phyloP scores from a whole-genome alignment of 2,329 filamentous ascomycete genomes.

The Verticillium alfalfae region DNA sequence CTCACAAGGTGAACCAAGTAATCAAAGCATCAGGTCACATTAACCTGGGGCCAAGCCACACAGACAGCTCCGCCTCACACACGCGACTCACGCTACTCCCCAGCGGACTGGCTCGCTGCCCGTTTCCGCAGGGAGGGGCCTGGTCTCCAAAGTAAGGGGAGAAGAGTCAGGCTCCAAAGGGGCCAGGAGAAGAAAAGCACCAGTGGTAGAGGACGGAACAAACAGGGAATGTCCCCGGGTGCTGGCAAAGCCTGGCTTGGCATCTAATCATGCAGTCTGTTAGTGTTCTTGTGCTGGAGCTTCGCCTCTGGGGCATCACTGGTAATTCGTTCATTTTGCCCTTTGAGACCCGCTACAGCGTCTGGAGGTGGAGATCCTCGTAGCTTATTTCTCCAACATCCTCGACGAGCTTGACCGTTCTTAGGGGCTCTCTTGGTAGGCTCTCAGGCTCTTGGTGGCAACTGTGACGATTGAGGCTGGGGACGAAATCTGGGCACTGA shows the following conservation, averaged over 20 bases:
- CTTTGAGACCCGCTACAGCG: neutral
- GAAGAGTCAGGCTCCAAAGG: neutral
- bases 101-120: no score
- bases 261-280: neutral
- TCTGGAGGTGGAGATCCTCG: neutral
- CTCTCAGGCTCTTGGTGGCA: neutral
- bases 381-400: neutral
- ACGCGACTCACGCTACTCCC: neutral
- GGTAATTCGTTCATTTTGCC: neutral
- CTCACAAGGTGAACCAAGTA: neutral
- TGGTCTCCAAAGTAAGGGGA: neutral
- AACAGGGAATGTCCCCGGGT: neutral
- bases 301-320: neutral
- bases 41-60: neutral
- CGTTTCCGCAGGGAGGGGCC: neutral
- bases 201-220: neutral
- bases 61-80: constrained; percentile 1
- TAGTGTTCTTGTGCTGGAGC: neutral
- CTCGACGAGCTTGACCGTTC: neutral
- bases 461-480: neutral
- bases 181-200: neutral
- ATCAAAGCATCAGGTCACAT: neutral
- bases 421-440: neutral
- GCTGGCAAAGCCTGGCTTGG: neutral
- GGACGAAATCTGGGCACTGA: neutral